A percentile compares a stretch with the other conserved stretches of the same genome.
phyloP scores from a whole-genome alignment of 768 basidiomycete genomes.

The Punctularia strigosozonata region DNA sequence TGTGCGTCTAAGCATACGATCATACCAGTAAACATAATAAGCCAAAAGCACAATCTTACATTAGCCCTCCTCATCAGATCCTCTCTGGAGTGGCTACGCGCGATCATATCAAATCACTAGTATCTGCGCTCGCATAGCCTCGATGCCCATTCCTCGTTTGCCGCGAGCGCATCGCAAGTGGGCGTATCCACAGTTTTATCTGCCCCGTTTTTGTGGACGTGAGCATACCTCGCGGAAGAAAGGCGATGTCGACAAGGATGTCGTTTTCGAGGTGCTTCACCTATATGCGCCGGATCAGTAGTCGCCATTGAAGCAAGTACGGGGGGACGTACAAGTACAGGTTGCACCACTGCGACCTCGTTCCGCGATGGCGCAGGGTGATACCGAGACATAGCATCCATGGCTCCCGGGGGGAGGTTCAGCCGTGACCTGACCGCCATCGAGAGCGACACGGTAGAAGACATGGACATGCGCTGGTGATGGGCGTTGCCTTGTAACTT shows the following conservation, averaged over 20 bases:
- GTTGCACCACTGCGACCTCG: slow-evolving; percentile 84
- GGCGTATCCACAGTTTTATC: slow-evolving; percentile 79
- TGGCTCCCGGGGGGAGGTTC: slow-evolving; percentile 34
- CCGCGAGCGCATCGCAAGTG: slow-evolving; percentile 34
- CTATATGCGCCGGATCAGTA: slow-evolving; percentile 25
- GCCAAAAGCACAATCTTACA: too few relatives aligned
- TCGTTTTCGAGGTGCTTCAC: slow-evolving; percentile 76
- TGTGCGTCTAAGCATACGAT: too few relatives aligned
- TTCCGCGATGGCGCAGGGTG: slow-evolving; percentile 87
- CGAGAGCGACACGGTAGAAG: slow-evolving; percentile 66
- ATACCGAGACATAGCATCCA: slow-evolving; percentile 36
- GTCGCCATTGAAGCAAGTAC: background rate
- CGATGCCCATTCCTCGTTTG: background rate
- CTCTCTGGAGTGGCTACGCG: background rate
- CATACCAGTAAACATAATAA: too few relatives aligned
- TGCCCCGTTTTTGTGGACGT: slow-evolving; percentile 70
- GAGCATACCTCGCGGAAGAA: slow-evolving; percentile 68
- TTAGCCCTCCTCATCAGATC: too few relatives aligned
- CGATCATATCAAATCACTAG: background rate
- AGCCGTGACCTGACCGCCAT: slow-evolving; percentile 50
- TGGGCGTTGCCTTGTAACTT: slow-evolving; percentile 56
- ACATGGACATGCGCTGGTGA: slow-evolving; percentile 66
- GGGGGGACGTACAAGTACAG: slow-evolving; percentile 56
- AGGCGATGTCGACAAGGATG: slow-evolving; percentile 59
- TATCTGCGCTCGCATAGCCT: background rate